Percentiles rank a stretch among this genome's conserved stretches.
These are phyloP conservation scores for Xenoacremonium recifei DNA, from an alignment of 2,329 filamentous ascomycete genomes.

Conservation along the genomic window DNA sequence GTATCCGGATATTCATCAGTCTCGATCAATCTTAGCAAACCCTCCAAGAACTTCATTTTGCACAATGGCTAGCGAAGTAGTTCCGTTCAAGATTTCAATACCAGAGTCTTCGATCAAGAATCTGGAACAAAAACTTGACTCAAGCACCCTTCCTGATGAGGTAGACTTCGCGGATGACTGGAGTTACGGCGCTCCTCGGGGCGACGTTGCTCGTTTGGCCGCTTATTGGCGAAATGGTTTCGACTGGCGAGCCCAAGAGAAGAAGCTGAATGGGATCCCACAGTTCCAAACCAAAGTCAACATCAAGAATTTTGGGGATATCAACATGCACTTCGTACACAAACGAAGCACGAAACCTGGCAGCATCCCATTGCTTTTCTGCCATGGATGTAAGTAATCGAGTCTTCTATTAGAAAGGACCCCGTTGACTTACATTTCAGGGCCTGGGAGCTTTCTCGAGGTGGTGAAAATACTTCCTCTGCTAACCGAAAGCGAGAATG, in stretches of 20 bases:
- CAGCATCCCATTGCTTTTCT: slow-evolving; percentile 65
- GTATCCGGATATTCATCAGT: no score
- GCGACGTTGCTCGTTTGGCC: slow-evolving; percentile 34
- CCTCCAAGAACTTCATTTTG: no score
- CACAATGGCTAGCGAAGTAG: slow-evolving; percentile 22
- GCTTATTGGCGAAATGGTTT: slow-evolving; percentile 46
- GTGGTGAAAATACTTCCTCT: slow-evolving; percentile 59
- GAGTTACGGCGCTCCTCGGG: slow-evolving; percentile 30
- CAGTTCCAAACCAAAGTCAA: slow-evolving; percentile 54
- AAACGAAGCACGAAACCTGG: slow-evolving; percentile 47
- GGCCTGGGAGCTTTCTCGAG: slow-evolving; percentile 70
- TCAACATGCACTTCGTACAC: slow-evolving; percentile 65
- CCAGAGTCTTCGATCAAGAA: slow-evolving; percentile 28
- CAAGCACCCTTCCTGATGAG: slow-evolving; percentile 27
- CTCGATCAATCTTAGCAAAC: no score
- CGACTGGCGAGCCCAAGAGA: slow-evolving; percentile 61
- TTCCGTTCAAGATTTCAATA: slow-evolving; percentile 34
- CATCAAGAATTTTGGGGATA: slow-evolving; percentile 55
- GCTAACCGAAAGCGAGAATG: slow-evolving; percentile 32
- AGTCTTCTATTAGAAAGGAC: background rate
- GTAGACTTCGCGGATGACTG: slow-evolving; percentile 33
- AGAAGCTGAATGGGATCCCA: slow-evolving; percentile 55
- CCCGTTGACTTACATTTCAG: slow-evolving; percentile 28
- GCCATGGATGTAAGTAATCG: slow-evolving; percentile 55
- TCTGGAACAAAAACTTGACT: slow-evolving; percentile 31